These are phyloP conservation scores for Tephrocybe sp. DNA, from an alignment of 768 basidiomycete genomes.

Conservation along the genomic window DNA sequence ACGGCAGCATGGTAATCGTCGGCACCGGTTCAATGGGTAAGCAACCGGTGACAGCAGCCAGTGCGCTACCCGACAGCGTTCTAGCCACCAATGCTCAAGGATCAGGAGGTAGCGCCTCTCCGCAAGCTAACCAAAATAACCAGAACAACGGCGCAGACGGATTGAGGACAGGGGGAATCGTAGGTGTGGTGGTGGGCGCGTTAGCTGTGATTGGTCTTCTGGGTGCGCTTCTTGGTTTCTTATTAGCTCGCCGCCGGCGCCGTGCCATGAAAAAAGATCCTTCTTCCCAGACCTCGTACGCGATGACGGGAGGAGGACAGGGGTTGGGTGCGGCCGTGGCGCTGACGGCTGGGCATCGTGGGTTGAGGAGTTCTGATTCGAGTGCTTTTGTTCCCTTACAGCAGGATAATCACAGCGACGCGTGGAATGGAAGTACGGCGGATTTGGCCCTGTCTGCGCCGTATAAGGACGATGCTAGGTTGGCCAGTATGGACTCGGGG, in stretches of 20 bases:
- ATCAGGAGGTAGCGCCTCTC: conserved; percentile 22
- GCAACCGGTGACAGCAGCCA: conserved; percentile 45
- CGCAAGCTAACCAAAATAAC: conserved; percentile 10
- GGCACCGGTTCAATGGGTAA: conserved; percentile 64
- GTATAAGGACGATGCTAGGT: conserved; percentile 30
- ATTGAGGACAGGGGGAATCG: conserved; percentile 39
- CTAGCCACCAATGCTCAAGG: conserved; percentile 41
- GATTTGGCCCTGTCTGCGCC: conserved; percentile 35
- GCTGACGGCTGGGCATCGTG: conserved; percentile 23
- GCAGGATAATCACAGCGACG: conserved; percentile 54
- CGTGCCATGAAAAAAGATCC: conserved; percentile 27
- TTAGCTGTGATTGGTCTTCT: conserved; percentile 49
- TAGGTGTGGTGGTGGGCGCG: conserved; percentile 52
- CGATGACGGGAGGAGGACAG: conserved; percentile 17
- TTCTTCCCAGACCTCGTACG: conserved; percentile 24
- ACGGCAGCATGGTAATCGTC: conserved; percentile 62
- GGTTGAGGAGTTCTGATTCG: conserved; percentile 53
- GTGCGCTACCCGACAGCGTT: conserved; percentile 49
- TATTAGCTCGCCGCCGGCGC: conserved; percentile 48
- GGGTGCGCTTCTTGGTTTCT: conserved; percentile 52
- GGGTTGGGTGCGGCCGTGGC: conserved; percentile 10
- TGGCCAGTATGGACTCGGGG: conserved; percentile 28
- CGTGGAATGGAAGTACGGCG: conserved; percentile 55
- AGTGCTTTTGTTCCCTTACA: conserved; percentile 72
- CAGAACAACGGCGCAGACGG: conserved; percentile 14